A percentile compares a stretch with the other conserved stretches of the same genome.
phyloP scores from a whole-genome alignment of 805 yeast species.

The Lipomyces anomalus region DNA sequence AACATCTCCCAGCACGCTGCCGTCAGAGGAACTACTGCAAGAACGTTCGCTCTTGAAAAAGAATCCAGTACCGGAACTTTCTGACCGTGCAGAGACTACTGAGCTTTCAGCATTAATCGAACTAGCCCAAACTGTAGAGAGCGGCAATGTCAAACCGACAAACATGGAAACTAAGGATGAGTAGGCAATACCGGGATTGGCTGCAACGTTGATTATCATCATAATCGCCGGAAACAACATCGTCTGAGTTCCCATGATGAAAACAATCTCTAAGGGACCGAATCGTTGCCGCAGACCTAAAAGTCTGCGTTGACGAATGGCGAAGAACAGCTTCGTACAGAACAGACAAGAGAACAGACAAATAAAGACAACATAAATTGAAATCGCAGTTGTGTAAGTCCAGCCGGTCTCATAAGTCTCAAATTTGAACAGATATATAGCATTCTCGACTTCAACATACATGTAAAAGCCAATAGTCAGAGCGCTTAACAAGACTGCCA shows the following conservation, averaged over 20 bases:
- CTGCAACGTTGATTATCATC: constrained; percentile 50
- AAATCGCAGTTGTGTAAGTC: constrained; percentile 33
- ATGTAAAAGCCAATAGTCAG: constrained; percentile 58
- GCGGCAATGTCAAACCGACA: constrained; percentile 68
- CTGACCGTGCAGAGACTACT: too few relatives aligned
- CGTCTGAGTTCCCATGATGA: constrained; percentile 78
- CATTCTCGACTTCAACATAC: constrained; percentile 42
- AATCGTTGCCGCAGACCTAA: constrained; percentile 81
- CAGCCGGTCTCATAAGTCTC: constrained; percentile 48
- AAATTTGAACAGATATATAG: constrained; percentile 37
- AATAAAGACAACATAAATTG: constrained; percentile 65
- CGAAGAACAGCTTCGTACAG: constrained; percentile 57
- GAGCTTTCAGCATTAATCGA: too few relatives aligned
- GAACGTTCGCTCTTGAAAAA: too few relatives aligned
- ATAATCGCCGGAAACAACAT: constrained; percentile 71
- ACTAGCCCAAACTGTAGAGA: constrained; percentile 86
- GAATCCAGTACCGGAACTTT: too few relatives aligned
- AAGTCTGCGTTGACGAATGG: constrained; percentile 64
- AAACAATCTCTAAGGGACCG: constrained; percentile 70
- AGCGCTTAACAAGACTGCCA: constrained; percentile 45
- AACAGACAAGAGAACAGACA: constrained; percentile 57
- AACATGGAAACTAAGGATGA: constrained; percentile 53
- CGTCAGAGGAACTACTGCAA: too few relatives aligned
- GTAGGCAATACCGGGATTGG: constrained; percentile 36
- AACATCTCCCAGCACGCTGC: too few relatives aligned